A percentile compares a stretch with the other conserved stretches of the same genome.
Conservation (phyloP, 2,329 filamentous ascomycete genomes). For the Bipolaris victoriae region DNA sequence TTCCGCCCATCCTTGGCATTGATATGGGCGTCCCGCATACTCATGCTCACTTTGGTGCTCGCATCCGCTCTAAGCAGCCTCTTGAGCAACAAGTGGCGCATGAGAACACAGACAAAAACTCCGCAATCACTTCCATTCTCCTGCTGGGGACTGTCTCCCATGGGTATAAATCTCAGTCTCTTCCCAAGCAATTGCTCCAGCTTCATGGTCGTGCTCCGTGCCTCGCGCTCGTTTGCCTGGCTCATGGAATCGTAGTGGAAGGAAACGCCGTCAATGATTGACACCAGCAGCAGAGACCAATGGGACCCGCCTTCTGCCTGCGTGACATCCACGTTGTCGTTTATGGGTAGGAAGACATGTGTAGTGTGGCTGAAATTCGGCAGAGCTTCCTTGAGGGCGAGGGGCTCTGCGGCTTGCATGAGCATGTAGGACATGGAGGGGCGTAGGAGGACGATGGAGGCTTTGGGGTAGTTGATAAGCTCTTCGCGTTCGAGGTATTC, state of each 20-base stretch:
- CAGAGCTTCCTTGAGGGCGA: conserved; percentile 68
- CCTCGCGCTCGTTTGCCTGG: conserved; percentile 76
- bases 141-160: conserved; percentile 87
- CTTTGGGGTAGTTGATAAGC: conserved; percentile 77
- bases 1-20: conserved; percentile 81
- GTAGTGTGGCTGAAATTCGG: conserved; percentile 81
- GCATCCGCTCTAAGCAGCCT: conserved; percentile 79
- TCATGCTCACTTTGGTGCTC: conserved; percentile 91
- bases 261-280: conserved; percentile 83
- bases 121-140: conserved; percentile 93
- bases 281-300: conserved; percentile 92
- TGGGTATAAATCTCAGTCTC: conserved; percentile 75
- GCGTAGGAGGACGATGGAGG: conserved; percentile 86
- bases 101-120: conserved; percentile 92
- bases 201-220: conserved; percentile 70
- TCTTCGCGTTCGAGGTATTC: conserved; percentile 93
- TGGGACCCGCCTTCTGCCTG: conserved; percentile 90
- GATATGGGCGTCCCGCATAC: conserved; percentile 81
- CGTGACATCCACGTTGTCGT: conserved; percentile 80
- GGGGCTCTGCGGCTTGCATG: conserved; percentile 70
- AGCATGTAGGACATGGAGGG: conserved; percentile 93
- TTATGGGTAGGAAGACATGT: conserved; percentile 95
- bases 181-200: conserved; percentile 71
- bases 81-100: conserved; percentile 91
- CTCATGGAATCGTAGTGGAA: conserved; percentile 96